Conservation (phyloP, 768 basidiomycete genomes). For the Dentipellis fragilis region DNA sequence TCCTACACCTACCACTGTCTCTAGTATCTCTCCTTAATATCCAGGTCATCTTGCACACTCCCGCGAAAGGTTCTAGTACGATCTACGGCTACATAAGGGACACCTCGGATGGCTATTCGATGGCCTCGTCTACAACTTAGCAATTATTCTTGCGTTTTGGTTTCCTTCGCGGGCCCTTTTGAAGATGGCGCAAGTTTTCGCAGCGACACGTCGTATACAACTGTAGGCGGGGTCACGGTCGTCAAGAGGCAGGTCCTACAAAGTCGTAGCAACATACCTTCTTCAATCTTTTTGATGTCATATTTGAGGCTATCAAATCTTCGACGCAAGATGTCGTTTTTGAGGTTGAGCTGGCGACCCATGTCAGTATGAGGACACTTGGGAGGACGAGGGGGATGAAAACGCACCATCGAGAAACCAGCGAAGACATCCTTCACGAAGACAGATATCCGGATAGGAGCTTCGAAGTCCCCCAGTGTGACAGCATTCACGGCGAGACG, state of each 20-base stretch:
- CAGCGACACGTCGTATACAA: conserved; percentile 79
- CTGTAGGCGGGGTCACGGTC: conserved; percentile 25
- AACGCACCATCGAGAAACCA: conserved; percentile 70
- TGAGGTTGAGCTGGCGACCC: conserved; percentile 55
- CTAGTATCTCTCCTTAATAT: too few species aligned
- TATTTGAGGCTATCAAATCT: conserved; percentile 78
- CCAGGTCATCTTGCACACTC: too few species aligned
- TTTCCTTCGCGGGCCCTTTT: not conserved
- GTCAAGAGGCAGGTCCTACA: not conserved
- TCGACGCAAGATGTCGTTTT: conserved; percentile 65
- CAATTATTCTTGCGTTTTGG: too few species aligned
- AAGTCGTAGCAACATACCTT: conserved; percentile 38
- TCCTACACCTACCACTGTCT: too few species aligned
- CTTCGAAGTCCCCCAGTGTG: conserved; percentile 69
- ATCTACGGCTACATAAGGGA: too few species aligned
- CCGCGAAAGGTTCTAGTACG: too few species aligned
- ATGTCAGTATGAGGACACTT: not conserved
- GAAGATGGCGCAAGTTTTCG: conserved; percentile 38
- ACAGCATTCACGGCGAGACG: conserved; percentile 75
- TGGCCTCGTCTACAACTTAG: too few species aligned
- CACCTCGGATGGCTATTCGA: too few species aligned
- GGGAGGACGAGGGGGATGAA: not conserved
- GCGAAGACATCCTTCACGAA: conserved; percentile 76
- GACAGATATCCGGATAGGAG: conserved; percentile 63
- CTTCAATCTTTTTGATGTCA: conserved; percentile 81